Base-by-base conservation (phyloP, 2,329 filamentous ascomycete species). In the Colletotrichum tropicicola region DNA sequence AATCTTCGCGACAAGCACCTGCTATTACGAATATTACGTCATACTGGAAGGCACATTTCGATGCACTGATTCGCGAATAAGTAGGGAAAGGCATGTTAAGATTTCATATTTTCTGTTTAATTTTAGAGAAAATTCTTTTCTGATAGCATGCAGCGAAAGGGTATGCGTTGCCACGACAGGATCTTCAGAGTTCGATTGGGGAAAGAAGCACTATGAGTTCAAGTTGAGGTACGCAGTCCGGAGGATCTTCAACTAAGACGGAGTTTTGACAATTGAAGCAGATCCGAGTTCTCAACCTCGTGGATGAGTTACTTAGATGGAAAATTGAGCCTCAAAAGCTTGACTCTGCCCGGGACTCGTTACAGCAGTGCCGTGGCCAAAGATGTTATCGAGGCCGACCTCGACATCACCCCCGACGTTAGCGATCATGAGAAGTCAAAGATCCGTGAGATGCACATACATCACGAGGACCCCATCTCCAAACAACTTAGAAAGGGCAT, bases 251-350 rank as follows among this genome's bases (percentile, higher is more conserved):
- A 41, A 4, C 8, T n/a, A 19, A 41, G 37, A 5, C 23, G 3
- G 3, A 8, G 10, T 6, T 5, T 21, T 59, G 6, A 59, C 17
- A 4, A 5, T n/a, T 6, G 13, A 27, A 8, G 1, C 5, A 59
- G 45, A 28, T 13, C 35, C 13, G 45, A 35, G 5, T 59, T 59
- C 19, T 19, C 43, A 9, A 27, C 35, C 12, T 49, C 32, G 3
- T 62, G 59, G 59, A 62, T 62, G 59, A 49, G 25, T 4, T 41
- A 32, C 15, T 27, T 62, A 19, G n/a, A 30, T 9, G 27, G 27
- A 8, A 27, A 51, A 1, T 4, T 35, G 7, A 41, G n/a, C n/a
- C 30, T 58, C 6, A 35, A 44, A 9, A 41, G 37, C 10, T 41
- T 62, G 19, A 58, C 52, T 6, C 27, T 62, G 3, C 52, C 59